phyloP scores from a whole-genome alignment of 225 moss, liverwort and hornwort species.

The Neckera pumila region DNA sequence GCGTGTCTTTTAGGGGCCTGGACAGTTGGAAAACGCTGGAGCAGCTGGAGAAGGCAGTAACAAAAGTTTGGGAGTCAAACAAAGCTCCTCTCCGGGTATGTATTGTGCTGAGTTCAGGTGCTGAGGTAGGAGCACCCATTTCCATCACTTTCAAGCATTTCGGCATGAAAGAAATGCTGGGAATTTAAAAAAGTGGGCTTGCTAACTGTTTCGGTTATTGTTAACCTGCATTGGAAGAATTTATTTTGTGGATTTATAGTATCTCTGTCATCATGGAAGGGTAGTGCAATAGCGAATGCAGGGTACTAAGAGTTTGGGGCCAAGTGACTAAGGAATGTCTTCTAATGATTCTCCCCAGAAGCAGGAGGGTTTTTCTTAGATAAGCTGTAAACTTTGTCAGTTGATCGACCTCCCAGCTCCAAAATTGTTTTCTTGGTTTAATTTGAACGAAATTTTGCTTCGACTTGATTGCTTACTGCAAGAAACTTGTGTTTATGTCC shows the following conservation, averaged over 20 bases:
- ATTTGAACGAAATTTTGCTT: background rate
- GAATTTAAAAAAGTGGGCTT: background rate
- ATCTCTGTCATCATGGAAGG: background rate
- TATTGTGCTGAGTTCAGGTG: background rate
- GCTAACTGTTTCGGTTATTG: background rate
- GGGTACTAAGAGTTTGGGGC: background rate
- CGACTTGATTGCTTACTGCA: background rate
- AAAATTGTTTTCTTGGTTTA: background rate
- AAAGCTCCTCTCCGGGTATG: conserved; percentile 56
- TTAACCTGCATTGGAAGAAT: background rate
- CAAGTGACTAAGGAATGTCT: background rate
- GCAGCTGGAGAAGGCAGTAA: conserved; percentile 46
- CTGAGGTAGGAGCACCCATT: background rate
- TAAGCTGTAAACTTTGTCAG: background rate
- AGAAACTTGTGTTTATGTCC: background rate
- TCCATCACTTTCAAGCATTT: background rate
- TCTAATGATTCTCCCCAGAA: background rate
- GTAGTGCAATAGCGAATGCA: background rate
- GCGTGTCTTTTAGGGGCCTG: conserved; percentile 15
- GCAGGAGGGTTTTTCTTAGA: background rate
- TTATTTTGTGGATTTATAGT: background rate
- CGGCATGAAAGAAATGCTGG: background rate
- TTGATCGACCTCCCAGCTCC: background rate
- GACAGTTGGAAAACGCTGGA: conserved; percentile 52
- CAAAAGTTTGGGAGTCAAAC: conserved; percentile 36